Percentiles rank a stretch among this genome's conserved stretches.
Conservation (phyloP, 2,329 filamentous ascomycete genomes). For the Myriosclerotinia scirpicola region DNA sequence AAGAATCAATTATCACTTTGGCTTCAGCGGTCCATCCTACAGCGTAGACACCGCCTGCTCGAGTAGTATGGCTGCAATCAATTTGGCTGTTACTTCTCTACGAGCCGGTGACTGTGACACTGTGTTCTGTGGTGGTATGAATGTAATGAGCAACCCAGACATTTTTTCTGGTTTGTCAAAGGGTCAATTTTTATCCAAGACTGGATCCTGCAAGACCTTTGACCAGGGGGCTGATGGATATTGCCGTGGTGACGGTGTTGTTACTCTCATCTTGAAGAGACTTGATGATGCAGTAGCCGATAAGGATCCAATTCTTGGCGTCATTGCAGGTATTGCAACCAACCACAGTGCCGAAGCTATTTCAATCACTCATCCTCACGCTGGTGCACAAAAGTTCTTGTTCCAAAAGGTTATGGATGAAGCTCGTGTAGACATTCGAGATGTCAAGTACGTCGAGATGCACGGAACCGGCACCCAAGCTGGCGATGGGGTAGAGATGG, state of each 20-base stretch:
- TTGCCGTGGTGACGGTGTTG: constrained; percentile 44
- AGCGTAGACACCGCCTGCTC: constrained; percentile 61
- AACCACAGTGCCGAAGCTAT: constrained; percentile 37
- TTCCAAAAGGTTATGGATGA: constrained; percentile 25
- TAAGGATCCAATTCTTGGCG: constrained; percentile 56
- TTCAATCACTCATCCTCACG: constrained; percentile 24
- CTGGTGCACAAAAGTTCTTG: constrained; percentile 23
- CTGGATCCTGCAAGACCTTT: constrained; percentile 44
- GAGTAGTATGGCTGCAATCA: constrained; percentile 54
- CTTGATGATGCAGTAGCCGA: constrained; percentile 45
- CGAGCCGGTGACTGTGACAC: constrained; percentile 47
- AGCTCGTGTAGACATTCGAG: constrained; percentile 21
- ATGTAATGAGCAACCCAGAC: constrained; percentile 31
- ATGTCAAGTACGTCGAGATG: constrained; percentile 28
- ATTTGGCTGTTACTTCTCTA: constrained; percentile 53
- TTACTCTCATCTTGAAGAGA: constrained; percentile 56
- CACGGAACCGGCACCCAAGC: constrained; percentile 26
- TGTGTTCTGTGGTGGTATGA: constrained; percentile 46
- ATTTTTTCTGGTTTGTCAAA: constrained; percentile 40
- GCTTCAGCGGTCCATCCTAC: constrained; percentile 51
- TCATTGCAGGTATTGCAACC: constrained; percentile 49
- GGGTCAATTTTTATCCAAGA: constrained; percentile 44
- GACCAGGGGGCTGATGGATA: constrained; percentile 29
- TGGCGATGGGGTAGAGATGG: constrained; percentile 26
- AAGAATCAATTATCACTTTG: constrained; percentile 44